Conservation (phyloP, 768 basidiomycete genomes). For the Austroboletus eburneus region DNA sequence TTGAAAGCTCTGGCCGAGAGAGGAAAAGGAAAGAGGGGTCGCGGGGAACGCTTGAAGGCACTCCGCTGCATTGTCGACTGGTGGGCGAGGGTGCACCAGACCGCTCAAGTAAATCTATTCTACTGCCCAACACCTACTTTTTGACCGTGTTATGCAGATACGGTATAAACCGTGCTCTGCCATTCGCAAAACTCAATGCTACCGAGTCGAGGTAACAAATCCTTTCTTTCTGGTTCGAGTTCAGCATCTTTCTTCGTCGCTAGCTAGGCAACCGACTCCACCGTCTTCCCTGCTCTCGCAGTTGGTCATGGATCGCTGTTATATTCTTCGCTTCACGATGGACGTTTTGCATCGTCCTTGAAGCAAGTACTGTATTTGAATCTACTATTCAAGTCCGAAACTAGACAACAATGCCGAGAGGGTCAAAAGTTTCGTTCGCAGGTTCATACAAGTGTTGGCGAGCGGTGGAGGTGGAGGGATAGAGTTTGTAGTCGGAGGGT, state of each 20-base stretch:
- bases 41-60: constrained; percentile 92
- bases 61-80: constrained; percentile 91
- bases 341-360: constrained; percentile 71
- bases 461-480: constrained; percentile 68
- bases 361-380: constrained; percentile 99
- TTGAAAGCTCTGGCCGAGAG: constrained; percentile 73
- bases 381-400: constrained; percentile 87
- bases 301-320: constrained; percentile 61
- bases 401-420: constrained; percentile 55
- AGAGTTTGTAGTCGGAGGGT: constrained; percentile 85
- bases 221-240: constrained; percentile 57
- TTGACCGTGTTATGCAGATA: constrained; percentile 49
- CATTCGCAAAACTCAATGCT: too few relatives aligned
- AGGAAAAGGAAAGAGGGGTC: constrained; percentile 78
- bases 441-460: constrained; percentile 78
- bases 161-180: too few relatives aligned
- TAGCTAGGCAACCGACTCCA: constrained; percentile 39
- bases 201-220: constrained; percentile 55
- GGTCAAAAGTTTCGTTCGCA: constrained; percentile 73
- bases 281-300: constrained; percentile 39
- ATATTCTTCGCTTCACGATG: constrained; percentile 86
- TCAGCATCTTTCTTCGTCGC: constrained; percentile 69
- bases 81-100: constrained; percentile 93
- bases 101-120: constrained; percentile 62
- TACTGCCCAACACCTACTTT: neutral